A percentile compares a stretch with the other conserved stretches of the same genome.
These are phyloP conservation scores for Groenewaldozyma auringiensis DNA, from an alignment of 1,139 yeast species.

Conservation along the genomic window DNA sequence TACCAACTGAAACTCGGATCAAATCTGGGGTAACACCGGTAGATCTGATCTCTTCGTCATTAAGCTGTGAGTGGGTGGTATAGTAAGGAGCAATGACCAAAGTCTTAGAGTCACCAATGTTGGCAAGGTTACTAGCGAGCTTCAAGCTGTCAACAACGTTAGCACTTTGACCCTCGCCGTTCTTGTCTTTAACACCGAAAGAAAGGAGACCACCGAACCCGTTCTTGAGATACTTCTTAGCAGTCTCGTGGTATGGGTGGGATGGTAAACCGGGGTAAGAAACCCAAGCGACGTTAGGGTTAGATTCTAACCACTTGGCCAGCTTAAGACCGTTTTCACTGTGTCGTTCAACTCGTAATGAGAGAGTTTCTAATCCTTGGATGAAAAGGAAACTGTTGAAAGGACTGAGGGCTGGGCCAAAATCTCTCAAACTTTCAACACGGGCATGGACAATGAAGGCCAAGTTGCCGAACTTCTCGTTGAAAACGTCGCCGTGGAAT, in stretches of 20 bases:
- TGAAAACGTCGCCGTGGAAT: constrained; percentile 79
- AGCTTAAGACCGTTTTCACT: constrained; percentile 74
- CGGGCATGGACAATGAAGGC: constrained; percentile 79
- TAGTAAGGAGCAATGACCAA: constrained; percentile 91
- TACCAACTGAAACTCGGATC: constrained; percentile 84
- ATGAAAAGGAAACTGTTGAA: constrained; percentile 77
- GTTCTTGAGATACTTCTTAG: constrained; percentile 70
- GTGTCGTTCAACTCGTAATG: constrained; percentile 90
- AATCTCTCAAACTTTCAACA: constrained; percentile 81
- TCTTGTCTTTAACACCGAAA: constrained; percentile 65
- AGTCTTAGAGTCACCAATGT: constrained; percentile 94
- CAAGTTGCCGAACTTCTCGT: constrained; percentile 70
- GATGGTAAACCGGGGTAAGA: constrained; percentile 84
- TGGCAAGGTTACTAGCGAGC: constrained; percentile 86
- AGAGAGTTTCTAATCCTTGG: constrained; percentile 90
- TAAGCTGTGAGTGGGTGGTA: constrained; percentile 90
- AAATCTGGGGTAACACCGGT: constrained; percentile 85
- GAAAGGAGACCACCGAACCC: constrained; percentile 85
- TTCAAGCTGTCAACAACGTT: constrained; percentile 73
- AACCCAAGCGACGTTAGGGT: constrained; percentile 75
- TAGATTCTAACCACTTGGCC: constrained; percentile 66
- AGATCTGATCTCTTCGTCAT: constrained; percentile 67
- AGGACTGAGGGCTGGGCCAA: constrained; percentile 86
- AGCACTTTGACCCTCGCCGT: constrained; percentile 57
- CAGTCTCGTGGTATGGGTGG: constrained; percentile 74